Base-by-base conservation (phyloP, 2,329 filamentous ascomycete species). In the Exophiala phaeomuriformis region DNA sequence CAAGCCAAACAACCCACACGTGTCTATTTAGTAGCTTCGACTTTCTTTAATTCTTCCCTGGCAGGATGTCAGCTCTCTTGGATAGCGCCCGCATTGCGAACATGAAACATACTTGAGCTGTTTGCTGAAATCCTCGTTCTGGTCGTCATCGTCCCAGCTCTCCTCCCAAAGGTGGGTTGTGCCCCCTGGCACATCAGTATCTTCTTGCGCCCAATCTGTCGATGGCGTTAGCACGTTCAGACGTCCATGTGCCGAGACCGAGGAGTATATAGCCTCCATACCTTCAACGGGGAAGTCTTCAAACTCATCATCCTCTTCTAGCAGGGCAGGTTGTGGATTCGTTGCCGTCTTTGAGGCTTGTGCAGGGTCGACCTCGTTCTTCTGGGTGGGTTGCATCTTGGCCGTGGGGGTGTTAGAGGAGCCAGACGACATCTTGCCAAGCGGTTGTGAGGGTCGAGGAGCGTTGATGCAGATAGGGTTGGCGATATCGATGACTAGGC, bases 121-220 rank as follows among this genome's bases (percentile, higher is more conserved):
- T 66, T 87, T 82, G 8, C 90, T 93, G 71, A 98, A 98, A 67
- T 98, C 93, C 69, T 98, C 93, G 65, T 81, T 93, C 62, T 89
- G 93, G 73, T 97, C 93, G 69, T 97, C 91, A 67, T 98, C 93
- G 68, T 98, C 93, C 93, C 93, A 98, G 78, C 90, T 96, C 78
- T 98, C 93, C 73, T 98, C 93, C 93, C 93, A 98, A 51, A 98
- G 77, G 75, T 97, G 90, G 69, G 84, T 81, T 64, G 76, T 82
- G 57, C 78, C 82, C 65, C 80, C 78, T 53, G 86, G 60, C 19
- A 62, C 59, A 47, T 61, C 89, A 57, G 88, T 88, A 68, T 95
- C 90, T 68, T 95, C 89, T 70, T 90, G 84, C 49, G 84, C 78
- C 93, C 93, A 98, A 73, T 97, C 93, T 95, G 64, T 59, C 31